Evolutionary conservation across 2,329 filamentous ascomycete genomes (phyloP), one percentile per base, ranked within the genome.

Genomic region (Ascocoryne sarcoides): DNA sequence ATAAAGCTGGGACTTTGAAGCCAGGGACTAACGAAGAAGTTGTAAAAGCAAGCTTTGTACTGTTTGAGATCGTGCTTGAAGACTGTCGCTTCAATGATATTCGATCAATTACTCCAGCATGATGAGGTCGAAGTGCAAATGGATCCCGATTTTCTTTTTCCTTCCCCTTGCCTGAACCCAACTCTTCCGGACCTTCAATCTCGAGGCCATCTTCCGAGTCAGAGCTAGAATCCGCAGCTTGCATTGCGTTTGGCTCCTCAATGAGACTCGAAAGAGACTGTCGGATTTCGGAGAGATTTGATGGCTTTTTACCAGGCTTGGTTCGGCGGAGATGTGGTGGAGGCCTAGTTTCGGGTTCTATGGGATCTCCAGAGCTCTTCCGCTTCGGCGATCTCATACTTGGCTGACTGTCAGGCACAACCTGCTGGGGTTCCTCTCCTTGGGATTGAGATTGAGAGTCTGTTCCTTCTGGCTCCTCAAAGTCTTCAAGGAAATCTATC

Each of bases 251-350:
- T 18, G 76, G 73, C 32, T 84, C 77, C 17, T 94, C 88, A 12
- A 95, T 79, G 8, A 95, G 71, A 60, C 82, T 84, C 4, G 85
- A 93, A 5, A 95, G 67, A 0, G 84, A 86, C 59, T 90, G 78
- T 42, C 87, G 79, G 47, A 95, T 83, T 55, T 95, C 86, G 19
- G 79, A 77, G 8, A 94, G 67, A 14, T 80, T 84, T 4, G 81
- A 71, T 0, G 88, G 86, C 53, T 80, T 87, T 60, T 75, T 76
- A 38, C 68, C 70, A 44, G 60, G 58, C 42, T 70, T 72, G 17
- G 76, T 80, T 32, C 82, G 76, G 37, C 82, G 77, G 36, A 74
- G 60, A 46, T 76, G 62, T n/a, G 78, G 70, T 19, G 76, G 71
- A 5, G 72, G 67, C n/a, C 75, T 70, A 37, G 68, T 69, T 17